Evolutionary conservation across 495 filamentous ascomycete genomes (phyloP).

Genomic region (Friedmanniomyces simplex): DNA sequence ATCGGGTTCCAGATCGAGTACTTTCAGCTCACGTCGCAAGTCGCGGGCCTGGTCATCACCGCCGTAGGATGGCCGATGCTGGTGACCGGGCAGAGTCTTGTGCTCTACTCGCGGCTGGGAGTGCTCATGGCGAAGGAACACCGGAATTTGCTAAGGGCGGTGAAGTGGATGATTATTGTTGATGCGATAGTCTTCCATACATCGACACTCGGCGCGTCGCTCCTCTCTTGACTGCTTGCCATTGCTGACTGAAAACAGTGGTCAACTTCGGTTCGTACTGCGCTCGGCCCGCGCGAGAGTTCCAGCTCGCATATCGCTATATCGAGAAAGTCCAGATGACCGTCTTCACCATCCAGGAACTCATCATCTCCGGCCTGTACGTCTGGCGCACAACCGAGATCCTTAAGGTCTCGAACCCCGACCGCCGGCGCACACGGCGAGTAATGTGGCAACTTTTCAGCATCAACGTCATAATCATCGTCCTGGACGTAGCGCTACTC

Average conservation of each 20-base stretch:
- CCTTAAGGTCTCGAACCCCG: slow-evolving; percentile 37
- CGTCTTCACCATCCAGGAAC: slow-evolving; percentile 52
- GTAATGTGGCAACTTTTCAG: slow-evolving; percentile 45
- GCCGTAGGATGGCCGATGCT: slow-evolving; percentile 50
- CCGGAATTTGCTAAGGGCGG: slow-evolving; percentile 38
- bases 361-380: slow-evolving; percentile 50
- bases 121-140: slow-evolving; percentile 40
- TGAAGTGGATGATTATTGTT: slow-evolving; percentile 50
- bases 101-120: slow-evolving; percentile 60
- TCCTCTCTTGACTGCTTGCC: background rate
- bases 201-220: slow-evolving; percentile 33
- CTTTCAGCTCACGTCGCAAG: slow-evolving; percentile 33
- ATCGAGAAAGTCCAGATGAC: slow-evolving; percentile 59
- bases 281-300: slow-evolving; percentile 10
- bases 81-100: slow-evolving; percentile 57
- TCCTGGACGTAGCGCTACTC: slow-evolving; percentile 46
- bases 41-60: slow-evolving; percentile 22
- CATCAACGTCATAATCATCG: slow-evolving; percentile 49
- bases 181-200: slow-evolving; percentile 46
- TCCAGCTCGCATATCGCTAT: slow-evolving; percentile 38
- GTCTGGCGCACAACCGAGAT: slow-evolving; percentile 46
- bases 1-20: slow-evolving; percentile 54
- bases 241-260: background rate
- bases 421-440: slow-evolving; percentile 38
- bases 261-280: slow-evolving; percentile 41